Base-by-base conservation (phyloP, 2,329 filamentous ascomycete species). In the Colletotrichum abscissum region DNA sequence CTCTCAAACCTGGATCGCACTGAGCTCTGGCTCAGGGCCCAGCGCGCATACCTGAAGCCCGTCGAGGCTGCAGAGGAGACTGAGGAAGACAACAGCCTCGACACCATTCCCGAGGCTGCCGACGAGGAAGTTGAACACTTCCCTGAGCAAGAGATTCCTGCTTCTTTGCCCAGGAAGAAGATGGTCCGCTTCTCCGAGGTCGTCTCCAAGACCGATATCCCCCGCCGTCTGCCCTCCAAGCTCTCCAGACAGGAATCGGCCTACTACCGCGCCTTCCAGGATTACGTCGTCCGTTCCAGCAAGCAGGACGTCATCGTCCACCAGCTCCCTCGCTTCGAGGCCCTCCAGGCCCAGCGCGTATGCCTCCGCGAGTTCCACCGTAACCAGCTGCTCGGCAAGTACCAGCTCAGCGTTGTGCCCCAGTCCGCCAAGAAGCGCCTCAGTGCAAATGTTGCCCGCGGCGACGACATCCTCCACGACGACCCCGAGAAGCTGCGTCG, bases 261-360 rank as follows among this genome's bases (percentile, higher is more conserved):
- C 5, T 98, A 98, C 83, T 96, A 95, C 84, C 92, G 94, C 74
- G 95, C 95, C 11, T 98, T 98, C 81, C 92, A 95, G 77, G 91
- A 93, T 79, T 89, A 94, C 76, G 85, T 92, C 58, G 88, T 93
- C 72, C 90, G 90, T 38, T 91, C 90, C 16, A 91, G 90, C 69
- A 86, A 88, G 66, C 86, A 88, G 22, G 97, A 98, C 81, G 91
- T 92, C 11, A 98, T 98, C 80, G 89, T 97, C 67, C 94, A 97
- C 81, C 93, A 94, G 55, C 91, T 94, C 69, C 90, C 94, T 28
- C 93, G 97, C 62, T 97, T 96, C 73, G 96, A 98, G 81, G 94
- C 95, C 28, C 88, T 98, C 60, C 96, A 98, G 80, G 91, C 95
- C 33, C 91, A 93, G 79, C 93, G 97, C 52, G 88, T 95, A 69